A percentile compares a stretch with the other conserved stretches of the same genome.
Conservation (phyloP, 805 yeast species). For the Pichia kluyveri region DNA sequence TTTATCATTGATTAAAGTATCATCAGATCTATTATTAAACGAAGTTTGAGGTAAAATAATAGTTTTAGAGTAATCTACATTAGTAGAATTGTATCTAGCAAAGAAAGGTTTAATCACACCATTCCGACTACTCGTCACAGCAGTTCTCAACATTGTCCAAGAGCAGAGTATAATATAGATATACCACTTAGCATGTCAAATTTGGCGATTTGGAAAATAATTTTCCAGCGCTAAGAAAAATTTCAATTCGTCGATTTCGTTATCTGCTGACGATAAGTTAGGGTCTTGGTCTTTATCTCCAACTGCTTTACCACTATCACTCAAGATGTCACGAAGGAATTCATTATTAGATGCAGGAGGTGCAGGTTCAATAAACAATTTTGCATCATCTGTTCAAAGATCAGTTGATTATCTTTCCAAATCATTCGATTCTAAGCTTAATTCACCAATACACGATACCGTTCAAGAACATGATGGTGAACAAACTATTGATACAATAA, state of each 20-base stretch:
- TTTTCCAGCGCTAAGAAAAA: no score
- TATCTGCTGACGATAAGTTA: no score
- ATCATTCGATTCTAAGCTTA: slow-evolving; percentile 11
- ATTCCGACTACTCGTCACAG: no score
- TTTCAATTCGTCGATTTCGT: no score
- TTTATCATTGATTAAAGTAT: slow-evolving; percentile 31
- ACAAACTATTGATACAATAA: background rate
- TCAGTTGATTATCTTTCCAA: slow-evolving; percentile 23
- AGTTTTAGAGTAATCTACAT: slow-evolving; percentile 15
- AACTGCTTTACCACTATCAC: slow-evolving; percentile 8
- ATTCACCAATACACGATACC: background rate
- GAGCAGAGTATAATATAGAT: no score
- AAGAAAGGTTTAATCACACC: no score
- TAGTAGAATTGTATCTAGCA: no score
- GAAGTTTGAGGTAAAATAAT: slow-evolving; percentile 51
- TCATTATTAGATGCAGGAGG: slow-evolving; percentile 29
- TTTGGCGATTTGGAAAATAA: no score
- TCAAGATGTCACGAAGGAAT: background rate
- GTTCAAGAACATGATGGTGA: background rate
- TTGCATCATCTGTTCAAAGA: slow-evolving; percentile 27
- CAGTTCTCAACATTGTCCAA: no score
- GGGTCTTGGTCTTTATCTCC: background rate
- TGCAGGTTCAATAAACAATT: slow-evolving; percentile 27
- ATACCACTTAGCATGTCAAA: no score
- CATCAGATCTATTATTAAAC: slow-evolving; percentile 54